Percentiles rank a stretch among this genome's conserved stretches.
phyloP scores from a whole-genome alignment of 306 rosid species.

The Quercus mongolica region DNA sequence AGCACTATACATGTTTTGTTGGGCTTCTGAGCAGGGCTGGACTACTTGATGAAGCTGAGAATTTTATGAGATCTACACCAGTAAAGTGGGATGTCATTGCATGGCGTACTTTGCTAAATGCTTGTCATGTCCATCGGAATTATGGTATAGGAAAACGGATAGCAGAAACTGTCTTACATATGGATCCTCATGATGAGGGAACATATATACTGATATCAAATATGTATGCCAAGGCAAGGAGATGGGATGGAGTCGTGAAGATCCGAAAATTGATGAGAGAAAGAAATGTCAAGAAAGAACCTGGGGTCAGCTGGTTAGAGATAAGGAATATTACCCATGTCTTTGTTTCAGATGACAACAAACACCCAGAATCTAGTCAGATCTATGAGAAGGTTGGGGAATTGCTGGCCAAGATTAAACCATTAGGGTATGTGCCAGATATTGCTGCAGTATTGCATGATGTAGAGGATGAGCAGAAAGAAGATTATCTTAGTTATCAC shows the following conservation, averaged over 20 bases:
- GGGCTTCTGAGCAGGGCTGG: constrained; percentile 41
- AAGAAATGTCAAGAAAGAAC: constrained; percentile 38
- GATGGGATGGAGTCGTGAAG: constrained; percentile 44
- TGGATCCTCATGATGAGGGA: constrained; percentile 37
- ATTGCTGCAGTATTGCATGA: constrained; percentile 28
- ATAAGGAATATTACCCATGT: constrained; percentile 31
- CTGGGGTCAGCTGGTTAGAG: constrained; percentile 48
- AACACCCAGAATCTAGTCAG: constrained; percentile 27
- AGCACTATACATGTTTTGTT: constrained; percentile 39
- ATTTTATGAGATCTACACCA: constrained; percentile 22
- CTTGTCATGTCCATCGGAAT: constrained; percentile 31
- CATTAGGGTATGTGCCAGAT: constrained; percentile 35
- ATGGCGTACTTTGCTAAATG: constrained; percentile 38
- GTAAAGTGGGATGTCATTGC: constrained; percentile 37
- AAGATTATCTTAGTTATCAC: constrained; percentile 33
- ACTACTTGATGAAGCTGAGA: constrained; percentile 33
- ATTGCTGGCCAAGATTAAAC: constrained; percentile 31
- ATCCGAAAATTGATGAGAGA: constrained; percentile 37
- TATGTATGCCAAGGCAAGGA: constrained; percentile 39
- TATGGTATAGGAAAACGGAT: constrained; percentile 28
- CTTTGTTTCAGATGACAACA: constrained; percentile 35
- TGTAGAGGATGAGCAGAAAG: constrained; percentile 43
- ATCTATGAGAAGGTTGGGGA: constrained; percentile 31
- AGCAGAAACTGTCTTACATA: constrained; percentile 24
- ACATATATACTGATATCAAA: constrained; percentile 34